These are phyloP conservation scores for Camellia oleifera DNA, from an alignment of 179 eudicot genomes.

Conservation along the genomic window DNA sequence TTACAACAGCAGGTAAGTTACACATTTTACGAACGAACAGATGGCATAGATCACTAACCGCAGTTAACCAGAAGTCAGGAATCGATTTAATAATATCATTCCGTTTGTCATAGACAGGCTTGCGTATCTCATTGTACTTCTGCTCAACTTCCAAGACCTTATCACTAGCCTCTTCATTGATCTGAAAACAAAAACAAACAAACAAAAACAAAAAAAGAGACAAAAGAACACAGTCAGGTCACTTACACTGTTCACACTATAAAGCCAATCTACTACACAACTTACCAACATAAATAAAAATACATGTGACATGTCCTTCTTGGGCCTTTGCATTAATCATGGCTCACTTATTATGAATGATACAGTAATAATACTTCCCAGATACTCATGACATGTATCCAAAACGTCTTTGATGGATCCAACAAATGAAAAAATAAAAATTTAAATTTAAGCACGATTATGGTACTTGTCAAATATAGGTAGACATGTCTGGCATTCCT, in stretches of 20 bases:
- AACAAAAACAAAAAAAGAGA: background rate
- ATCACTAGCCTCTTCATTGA: constrained; percentile 88
- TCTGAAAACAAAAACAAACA: constrained; percentile 32
- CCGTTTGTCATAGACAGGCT: constrained; percentile 83
- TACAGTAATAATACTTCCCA: background rate
- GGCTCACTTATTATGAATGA: background rate
- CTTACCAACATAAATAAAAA: background rate
- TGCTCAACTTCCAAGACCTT: constrained; percentile 86
- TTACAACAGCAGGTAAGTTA: background rate
- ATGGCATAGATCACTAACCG: constrained; percentile 44
- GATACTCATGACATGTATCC: background rate
- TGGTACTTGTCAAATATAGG: no score
- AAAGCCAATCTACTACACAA: background rate
- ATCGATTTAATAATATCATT: constrained; percentile 65
- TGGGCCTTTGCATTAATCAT: no score
- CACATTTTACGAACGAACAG: background rate
- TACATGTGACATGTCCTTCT: no score
- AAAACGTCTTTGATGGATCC: background rate
- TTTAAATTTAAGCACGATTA: no score
- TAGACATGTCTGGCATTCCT: no score
- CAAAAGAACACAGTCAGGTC: background rate
- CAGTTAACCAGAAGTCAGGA: constrained; percentile 96
- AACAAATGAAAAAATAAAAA: no score
- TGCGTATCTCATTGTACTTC: constrained; percentile 73
- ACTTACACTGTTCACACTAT: background rate